Evolutionary conservation across 2,329 filamentous ascomycete genomes (phyloP), one percentile per base, ranked within the genome.

Genomic region (Pseudocercospora pini-densiflorae): DNA sequence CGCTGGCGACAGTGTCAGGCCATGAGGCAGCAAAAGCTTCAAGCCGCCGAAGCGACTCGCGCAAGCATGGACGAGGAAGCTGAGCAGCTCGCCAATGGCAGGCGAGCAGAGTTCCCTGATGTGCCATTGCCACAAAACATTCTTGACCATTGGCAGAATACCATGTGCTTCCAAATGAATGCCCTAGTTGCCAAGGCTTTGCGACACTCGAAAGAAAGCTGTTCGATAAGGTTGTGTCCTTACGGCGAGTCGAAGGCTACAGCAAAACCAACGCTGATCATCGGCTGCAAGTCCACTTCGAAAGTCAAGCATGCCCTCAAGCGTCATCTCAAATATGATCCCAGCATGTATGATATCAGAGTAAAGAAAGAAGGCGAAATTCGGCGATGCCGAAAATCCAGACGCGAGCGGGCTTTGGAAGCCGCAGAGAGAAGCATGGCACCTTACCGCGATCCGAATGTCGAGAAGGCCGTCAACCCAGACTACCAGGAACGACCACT

Each of bases 401-500:
- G 91, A 75, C 58, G 76, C 66, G 64, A 73, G 71, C 64, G 70
- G 33, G 59, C 68, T 66, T 62, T 70, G 14, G 70, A 64, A 54
- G 65, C 67, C 31, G 72, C 70, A 45, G 57, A 66, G 23, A 61
- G 74, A 55, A 74, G 71, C 58, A 75, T 76, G 72, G 74, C 74
- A 31, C 63, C 69, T 3, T 62, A 60, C 54, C 66, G 67, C 21
- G 70, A 70, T 36, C 62, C 67, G 2, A 71, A 71, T 71, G 67
- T 68, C 3, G 67, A 68, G 58, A 71, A 75, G 9, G 83, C 84
- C 5, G 82, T 83, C 71, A 97, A 96, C 74, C 88, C 89, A 0
- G 89, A 88, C 66, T 94, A 92, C 75, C 94, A 98, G 77, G 84
- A 89, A 72, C 86, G 87, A 23, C 94, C 94, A 0, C 80, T 88